Evolutionary conservation across 2,329 filamentous ascomycete genomes (phyloP), one percentile per base, ranked within the genome.

Genomic region (Sclerotinia spermophila): DNA sequence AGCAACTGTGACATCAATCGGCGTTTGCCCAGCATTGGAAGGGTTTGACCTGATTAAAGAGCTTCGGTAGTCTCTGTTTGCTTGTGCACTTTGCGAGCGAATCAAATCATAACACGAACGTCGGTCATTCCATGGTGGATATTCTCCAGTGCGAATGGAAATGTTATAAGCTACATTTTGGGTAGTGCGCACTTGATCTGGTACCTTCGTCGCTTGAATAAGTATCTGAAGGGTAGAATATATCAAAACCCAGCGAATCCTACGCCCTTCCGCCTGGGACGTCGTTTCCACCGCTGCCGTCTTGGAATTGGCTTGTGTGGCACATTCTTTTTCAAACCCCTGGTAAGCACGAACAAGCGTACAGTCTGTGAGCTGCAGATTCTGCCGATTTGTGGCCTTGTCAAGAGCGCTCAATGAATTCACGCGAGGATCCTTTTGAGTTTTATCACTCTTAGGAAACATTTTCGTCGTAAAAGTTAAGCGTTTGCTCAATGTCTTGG

Each of bases 171-270:
- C 81, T 1, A 87, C 83, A 21, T 82, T 82, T 1, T 84, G 82
- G 0, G 83, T 81, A 69, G 90, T 86, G 24, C 83, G 83, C 40
- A 92, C 88, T 75, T 92, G 87, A 7, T 82, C 78, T 0, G 92
- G 89, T 0, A 86, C 82, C 45, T 85, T 82, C 0, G 87, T 90
- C 51, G 89, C 88, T 68, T 87, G 87, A 15, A 86, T 84, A 1
- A 96, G 84, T n/a, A 89, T 89, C 78, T 96, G 92, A 70, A 93
- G 85, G 5, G 88, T 85, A 27, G 88, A 86, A 76, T 95, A 95
- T 10, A 95, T 85, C 48, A 94, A 78, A 42, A 94, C 86, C 92
- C 92, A 96, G 53, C 92, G 85, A 24, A 94, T 86, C 79, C 93
- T 94, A 55, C 92, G 87, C 1, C 88, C 91, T 73, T 95, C 92